Evolutionary conservation across 2,329 filamentous ascomycete species (phyloP), one percentile per base, ranked within the genome.

Genomic region (Thermoascus crustaceus): DNA sequence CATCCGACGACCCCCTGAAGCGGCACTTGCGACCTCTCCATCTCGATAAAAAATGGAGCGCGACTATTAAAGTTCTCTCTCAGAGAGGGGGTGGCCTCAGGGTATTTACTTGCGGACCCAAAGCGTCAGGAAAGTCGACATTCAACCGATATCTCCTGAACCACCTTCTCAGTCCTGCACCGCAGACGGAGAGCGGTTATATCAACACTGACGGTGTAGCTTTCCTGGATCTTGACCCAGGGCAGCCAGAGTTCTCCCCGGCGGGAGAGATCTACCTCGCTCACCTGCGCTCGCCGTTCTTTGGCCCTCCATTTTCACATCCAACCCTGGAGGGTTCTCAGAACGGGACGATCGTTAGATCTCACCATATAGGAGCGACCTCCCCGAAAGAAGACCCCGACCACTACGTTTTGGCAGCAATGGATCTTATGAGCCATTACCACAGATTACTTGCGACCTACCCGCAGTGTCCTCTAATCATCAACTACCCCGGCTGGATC

Each of bases 71-170:
- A 49, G 58, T 58, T 21, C 57, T 63, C 34, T 68, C 58, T 34
- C 59, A 53, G 40, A 64, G 49, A 45, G 61, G 52, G 43, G 61
- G 51, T 37, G 52, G 42, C 43, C 55, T 55, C 33, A 54, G 53
- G 38, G 64, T 72, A 5, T 50, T 78, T 32, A 55, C 76, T 5
- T 69, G 71, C 36, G 76, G 76, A 4, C 63, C 69, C 5, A 72
- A 76, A 42, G 67, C 63, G 1, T 68, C 73, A 16, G 76, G 76
- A 16, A 78, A 79, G 50, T 78, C 75, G 6, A 78, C 73, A 0
- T 74, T 79, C 44, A 67, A 67, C 38, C 69, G 71, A 32, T 63
- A 73, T 37, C 54, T 79, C 4, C 48, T 69, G 11, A 80, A 80
- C 45, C 66, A 72, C 37, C 60, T 75, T 19, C 60, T 76, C 11